Evolutionary conservation across 768 basidiomycete species (phyloP).

Genomic region (Auricularia heimuer): DNA sequence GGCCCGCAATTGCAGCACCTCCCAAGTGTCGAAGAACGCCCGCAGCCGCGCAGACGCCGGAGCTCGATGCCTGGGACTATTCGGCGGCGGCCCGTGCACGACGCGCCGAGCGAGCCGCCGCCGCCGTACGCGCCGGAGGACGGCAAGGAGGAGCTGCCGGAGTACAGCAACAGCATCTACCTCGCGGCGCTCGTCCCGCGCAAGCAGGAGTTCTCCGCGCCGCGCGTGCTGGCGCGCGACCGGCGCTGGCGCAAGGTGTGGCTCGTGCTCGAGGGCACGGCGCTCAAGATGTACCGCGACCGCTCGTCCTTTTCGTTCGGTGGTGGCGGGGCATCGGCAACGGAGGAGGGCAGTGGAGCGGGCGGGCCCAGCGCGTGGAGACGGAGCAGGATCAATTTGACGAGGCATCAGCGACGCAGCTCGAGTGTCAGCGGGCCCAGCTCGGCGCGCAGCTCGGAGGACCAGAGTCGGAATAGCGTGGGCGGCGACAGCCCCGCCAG

Average conservation of each 20-base stretch:
- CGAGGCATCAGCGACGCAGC: background rate
- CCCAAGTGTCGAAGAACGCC: conserved; percentile 7
- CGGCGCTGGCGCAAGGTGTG: conserved; percentile 85
- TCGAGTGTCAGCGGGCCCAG: background rate
- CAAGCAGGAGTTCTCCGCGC: conserved; percentile 85
- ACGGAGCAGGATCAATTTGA: background rate
- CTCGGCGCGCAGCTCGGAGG: background rate
- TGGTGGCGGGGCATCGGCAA: no score
- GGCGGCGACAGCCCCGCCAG: background rate
- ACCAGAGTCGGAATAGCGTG: background rate
- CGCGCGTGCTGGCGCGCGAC: conserved; percentile 81
- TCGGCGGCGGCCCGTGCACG: conserved; percentile 10
- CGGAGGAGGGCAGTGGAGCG: background rate
- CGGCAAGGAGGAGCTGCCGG: conserved; percentile 68
- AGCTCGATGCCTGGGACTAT: conserved; percentile 65
- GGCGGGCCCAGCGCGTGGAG: background rate
- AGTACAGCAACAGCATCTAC: conserved; percentile 73
- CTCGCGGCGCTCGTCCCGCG: conserved; percentile 74
- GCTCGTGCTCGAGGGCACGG: conserved; percentile 89
- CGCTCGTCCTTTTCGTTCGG: conserved; percentile 23
- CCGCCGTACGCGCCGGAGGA: conserved; percentile 45
- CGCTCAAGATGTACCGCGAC: conserved; percentile 64
- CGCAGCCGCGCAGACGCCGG: conserved; percentile 42
- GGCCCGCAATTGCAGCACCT: conserved; percentile 1
- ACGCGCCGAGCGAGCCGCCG: conserved; percentile 16